Evolutionary conservation across 768 basidiomycete genomes (phyloP), one percentile per base, ranked within the genome.

Genomic region (Lactarius hatsudake): DNA sequence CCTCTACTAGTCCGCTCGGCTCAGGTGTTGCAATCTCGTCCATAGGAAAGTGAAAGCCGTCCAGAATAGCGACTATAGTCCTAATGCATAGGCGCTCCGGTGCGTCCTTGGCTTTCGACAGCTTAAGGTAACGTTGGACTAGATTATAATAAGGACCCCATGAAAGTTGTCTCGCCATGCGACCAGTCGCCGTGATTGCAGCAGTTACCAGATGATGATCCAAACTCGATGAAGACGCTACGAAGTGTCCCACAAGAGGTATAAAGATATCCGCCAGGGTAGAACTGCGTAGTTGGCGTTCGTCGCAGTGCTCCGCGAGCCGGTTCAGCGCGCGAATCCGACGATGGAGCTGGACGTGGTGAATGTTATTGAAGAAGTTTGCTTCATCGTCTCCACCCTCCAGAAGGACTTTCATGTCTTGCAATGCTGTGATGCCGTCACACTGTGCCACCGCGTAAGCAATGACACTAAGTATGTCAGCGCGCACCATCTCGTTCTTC

Each of bases 281-380:
- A 28, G 80, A 83, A 73, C 88, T 90, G 43, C 87, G 80, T 42
- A 98, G 72, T 36, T 79, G 79, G 2, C 86, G 86, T 53, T 87
- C 84, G 10, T 87, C 83, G 67, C 88, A 89, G 63, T 87, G 83
- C 61, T 95, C 94, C 6, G 86, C 86, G 23, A 98, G 84, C n/a
- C 94, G 83, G 17, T 91, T 85, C 34, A 97, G 81, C 3, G 96
- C 96, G 66, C 96, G 80, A 1, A 88, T 87, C 28, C 96, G 87
- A 69, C 96, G 87, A 76, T 98, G 96, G 3, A 90, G 79, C 77
- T 99, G 97, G 54, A 98, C 86, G 74, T 99, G 97, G 62, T 90
- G 86, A 58, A 98, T 87, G 76, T 99, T 99, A 81, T 89, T 89
- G 84, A 99, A 98, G 79, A 98, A 96, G 74, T 90, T 95, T 38